Evolutionary conservation across 2,329 filamentous ascomycete species (phyloP).

Genomic region (Golovinomyces cichoracearum): DNA sequence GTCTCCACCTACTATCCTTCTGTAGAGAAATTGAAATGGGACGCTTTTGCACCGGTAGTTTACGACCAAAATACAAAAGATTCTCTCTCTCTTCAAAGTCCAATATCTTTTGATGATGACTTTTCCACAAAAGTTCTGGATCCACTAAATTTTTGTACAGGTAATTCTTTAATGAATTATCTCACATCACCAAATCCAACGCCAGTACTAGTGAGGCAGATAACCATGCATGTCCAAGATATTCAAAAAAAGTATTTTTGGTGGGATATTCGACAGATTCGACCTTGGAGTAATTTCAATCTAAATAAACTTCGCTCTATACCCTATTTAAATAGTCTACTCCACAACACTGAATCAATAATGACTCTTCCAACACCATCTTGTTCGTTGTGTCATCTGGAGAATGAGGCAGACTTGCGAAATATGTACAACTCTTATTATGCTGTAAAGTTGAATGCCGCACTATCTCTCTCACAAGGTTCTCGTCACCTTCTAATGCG

Average conservation of each 20-base stretch:
- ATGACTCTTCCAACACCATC: slow-evolving; percentile 28
- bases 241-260: slow-evolving; percentile 62
- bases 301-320: slow-evolving; percentile 44
- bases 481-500: slow-evolving; percentile 26
- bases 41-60: slow-evolving; percentile 17
- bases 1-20: slow-evolving; percentile 29
- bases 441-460: slow-evolving; percentile 65
- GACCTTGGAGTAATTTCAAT: slow-evolving; percentile 61
- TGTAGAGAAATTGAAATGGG: slow-evolving; percentile 15
- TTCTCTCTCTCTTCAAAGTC: slow-evolving; percentile 20
- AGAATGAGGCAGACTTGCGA: slow-evolving; percentile 45
- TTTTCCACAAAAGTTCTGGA: slow-evolving; percentile 10
- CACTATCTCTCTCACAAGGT: slow-evolving; percentile 49
- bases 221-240: slow-evolving; percentile 41
- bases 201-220: slow-evolving; percentile 53
- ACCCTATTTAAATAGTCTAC: slow-evolving; percentile 43
- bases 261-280: slow-evolving; percentile 82
- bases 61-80: slow-evolving; percentile 14
- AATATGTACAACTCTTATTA: slow-evolving; percentile 47
- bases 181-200: slow-evolving; percentile 58
- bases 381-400: slow-evolving; percentile 35
- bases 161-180: slow-evolving; percentile 52
- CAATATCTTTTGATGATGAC: slow-evolving; percentile 12
- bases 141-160: slow-evolving; percentile 16
- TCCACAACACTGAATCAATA: slow-evolving; percentile 40